Evolutionary conservation across 23 red algal species (phyloP), one percentile per base, ranked within the genome.

Genomic region (Gracilaria domingensis): DNA sequence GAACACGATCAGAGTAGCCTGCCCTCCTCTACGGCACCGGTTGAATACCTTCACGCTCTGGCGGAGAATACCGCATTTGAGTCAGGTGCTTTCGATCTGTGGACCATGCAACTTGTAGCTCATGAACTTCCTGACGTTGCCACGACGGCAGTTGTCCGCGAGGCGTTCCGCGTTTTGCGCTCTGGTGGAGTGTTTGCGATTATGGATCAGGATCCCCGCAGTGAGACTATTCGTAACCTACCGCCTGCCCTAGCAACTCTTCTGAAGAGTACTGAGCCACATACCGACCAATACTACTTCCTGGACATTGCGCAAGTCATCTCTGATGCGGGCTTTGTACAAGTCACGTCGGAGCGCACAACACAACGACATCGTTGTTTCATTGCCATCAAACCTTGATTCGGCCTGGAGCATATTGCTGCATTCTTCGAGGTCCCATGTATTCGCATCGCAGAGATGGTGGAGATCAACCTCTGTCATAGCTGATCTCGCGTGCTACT

Each of bases 181-280:
- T 40, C 70, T 37, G 71, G 88, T 35, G 93, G 93, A 26, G 74
- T 71, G 32, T 57, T 95, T 50, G 77, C 75, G 5, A 0, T 95
- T 8, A 60, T 95, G 72, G 93, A 95, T 49, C 89, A 87, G 71
- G 64, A 95, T 50, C 93, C 93, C 0, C 61, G 30, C 14, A 86
- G 71, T 55, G 71, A 60, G 38, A 75, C 71, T 16, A 85, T 91
- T 42, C 87, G 79, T 9, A 76, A 59, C 28, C 58, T 95, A 45
- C 86, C 81, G 71, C 93, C 86, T 47, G 56, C 74, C 44, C 28
- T 95, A 20, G 87, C 66, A 42, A 85, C 93, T 44, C 82, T 91
- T 54, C 91, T 95, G 93, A 95, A 91, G 59, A 66, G 47, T 14
- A 95, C 93, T 0, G 93, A 95, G 51, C 93, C 93, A 44, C 79